These are phyloP conservation scores for Celoporthe dispersa DNA, from an alignment of 2,329 filamentous ascomycete species.

Conservation along the genomic window DNA sequence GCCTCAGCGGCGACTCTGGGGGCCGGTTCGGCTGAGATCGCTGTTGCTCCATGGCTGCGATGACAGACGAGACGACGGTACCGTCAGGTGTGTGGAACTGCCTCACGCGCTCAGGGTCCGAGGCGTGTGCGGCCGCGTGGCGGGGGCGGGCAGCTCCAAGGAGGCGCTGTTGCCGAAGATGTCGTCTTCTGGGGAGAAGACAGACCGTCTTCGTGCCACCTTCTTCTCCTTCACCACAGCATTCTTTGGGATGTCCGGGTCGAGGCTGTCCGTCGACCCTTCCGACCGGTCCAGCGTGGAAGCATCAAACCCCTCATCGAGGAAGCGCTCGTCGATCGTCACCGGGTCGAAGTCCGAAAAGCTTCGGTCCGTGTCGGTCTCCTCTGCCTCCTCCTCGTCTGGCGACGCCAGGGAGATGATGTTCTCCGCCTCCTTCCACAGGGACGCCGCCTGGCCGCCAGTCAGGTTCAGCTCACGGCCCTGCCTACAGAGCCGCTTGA, in stretches of 20 bases:
- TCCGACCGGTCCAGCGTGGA: constrained; percentile 49
- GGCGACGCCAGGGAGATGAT: constrained; percentile 84
- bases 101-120: constrained; percentile 44
- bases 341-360: constrained; percentile 47
- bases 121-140: constrained; percentile 41
- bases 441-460: constrained; percentile 59
- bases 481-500: constrained; percentile 76
- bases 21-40: constrained; percentile 49
- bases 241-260: constrained; percentile 52
- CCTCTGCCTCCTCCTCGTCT: constrained; percentile 58
- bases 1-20: constrained; percentile 39
- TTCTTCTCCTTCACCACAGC: constrained; percentile 59
- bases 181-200: constrained; percentile 69
- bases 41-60: constrained; percentile 66
- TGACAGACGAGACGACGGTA: constrained; percentile 63
- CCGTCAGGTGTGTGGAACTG: constrained; percentile 40
- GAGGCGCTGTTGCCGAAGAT: constrained; percentile 63
- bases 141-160: constrained; percentile 46
- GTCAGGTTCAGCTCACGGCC: constrained; percentile 70
- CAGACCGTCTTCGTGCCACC: constrained; percentile 59
- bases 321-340: constrained; percentile 49
- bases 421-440: constrained; percentile 83
- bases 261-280: constrained; percentile 47
- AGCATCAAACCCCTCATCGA: constrained; percentile 54
- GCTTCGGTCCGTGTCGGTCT: constrained; percentile 38